These are phyloP conservation scores for Diplodia mutila DNA, from an alignment of 2,329 filamentous ascomycete species.

Conservation along the genomic window DNA sequence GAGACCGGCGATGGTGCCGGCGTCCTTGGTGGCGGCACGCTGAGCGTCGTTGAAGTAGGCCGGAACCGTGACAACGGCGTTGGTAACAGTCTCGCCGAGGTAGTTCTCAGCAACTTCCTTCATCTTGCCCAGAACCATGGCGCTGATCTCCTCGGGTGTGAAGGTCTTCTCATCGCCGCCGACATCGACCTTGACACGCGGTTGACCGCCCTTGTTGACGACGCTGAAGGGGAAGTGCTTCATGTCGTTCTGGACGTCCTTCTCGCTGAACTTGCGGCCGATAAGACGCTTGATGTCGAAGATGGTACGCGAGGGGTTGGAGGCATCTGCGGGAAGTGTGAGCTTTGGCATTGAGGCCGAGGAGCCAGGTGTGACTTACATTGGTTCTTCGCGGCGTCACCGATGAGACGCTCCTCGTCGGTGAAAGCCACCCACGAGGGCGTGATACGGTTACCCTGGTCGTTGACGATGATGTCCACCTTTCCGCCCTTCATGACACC, in stretches of 20 bases:
- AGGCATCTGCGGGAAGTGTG: slow-evolving; percentile 37
- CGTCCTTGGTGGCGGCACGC: slow-evolving; percentile 95
- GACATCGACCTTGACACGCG: slow-evolving; percentile 76
- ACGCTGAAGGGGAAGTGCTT: slow-evolving; percentile 99
- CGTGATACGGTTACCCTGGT: slow-evolving; percentile 50
- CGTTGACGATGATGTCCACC: slow-evolving; percentile 51
- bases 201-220: slow-evolving; percentile 85
- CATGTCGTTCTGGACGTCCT: slow-evolving; percentile 85
- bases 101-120: slow-evolving; percentile 80
- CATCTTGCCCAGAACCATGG: slow-evolving; percentile 84
- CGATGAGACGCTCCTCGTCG: slow-evolving; percentile 94
- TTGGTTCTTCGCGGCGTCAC: slow-evolving; percentile 71
- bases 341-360: background rate
- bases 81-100: slow-evolving; percentile 79
- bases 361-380: slow-evolving; percentile 26
- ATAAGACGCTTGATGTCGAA: slow-evolving; percentile 58
- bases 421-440: slow-evolving; percentile 91
- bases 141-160: slow-evolving; percentile 75
- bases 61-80: slow-evolving; percentile 90
- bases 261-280: slow-evolving; percentile 55
- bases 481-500: slow-evolving; percentile 48
- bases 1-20: slow-evolving; percentile 86
- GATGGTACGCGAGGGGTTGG: slow-evolving; percentile 54
- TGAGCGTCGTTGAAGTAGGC: slow-evolving; percentile 99
- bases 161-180: slow-evolving; percentile 68